Percentiles rank a stretch among this genome's conserved stretches.
These are phyloP conservation scores for Chytridium lagenaria DNA, from an alignment of 371 early-diverging fungal species.

Conservation along the genomic window DNA sequence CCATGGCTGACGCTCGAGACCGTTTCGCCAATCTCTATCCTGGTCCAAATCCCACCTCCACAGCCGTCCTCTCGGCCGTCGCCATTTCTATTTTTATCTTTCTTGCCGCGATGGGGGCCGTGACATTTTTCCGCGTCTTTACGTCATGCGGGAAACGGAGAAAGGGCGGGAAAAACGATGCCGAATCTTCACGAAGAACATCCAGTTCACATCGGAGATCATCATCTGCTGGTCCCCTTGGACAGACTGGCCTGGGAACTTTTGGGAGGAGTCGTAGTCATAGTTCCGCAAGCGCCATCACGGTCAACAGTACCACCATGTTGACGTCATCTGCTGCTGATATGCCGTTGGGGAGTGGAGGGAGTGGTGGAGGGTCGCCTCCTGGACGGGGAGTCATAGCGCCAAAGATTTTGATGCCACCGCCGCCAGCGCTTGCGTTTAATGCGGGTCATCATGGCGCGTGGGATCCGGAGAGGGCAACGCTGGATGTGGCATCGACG, in stretches of 20 bases:
- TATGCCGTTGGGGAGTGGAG: background rate
- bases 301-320: background rate
- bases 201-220: background rate
- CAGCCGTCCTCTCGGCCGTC: background rate
- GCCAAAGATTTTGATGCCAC: background rate
- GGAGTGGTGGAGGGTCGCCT: background rate
- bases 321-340: background rate
- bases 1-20: background rate
- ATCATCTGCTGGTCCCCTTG: background rate
- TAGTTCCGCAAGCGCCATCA: background rate
- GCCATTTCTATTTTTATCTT: conserved; percentile 5
- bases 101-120: background rate
- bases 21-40: background rate
- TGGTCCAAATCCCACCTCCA: conserved; percentile 4
- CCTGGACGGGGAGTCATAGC: background rate
- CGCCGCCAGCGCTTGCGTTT: background rate
- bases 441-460: background rate
- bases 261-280: background rate
- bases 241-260: background rate
- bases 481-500: background rate
- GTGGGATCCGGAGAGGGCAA: background rate
- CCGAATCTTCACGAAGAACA: background rate
- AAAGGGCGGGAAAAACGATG: background rate
- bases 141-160: background rate
- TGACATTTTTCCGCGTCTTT: conserved; percentile 9